Percentiles rank a stretch among this genome's conserved stretches.
phyloP scores from a whole-genome alignment of 257 asterid species.

The Rhazya stricta region DNA sequence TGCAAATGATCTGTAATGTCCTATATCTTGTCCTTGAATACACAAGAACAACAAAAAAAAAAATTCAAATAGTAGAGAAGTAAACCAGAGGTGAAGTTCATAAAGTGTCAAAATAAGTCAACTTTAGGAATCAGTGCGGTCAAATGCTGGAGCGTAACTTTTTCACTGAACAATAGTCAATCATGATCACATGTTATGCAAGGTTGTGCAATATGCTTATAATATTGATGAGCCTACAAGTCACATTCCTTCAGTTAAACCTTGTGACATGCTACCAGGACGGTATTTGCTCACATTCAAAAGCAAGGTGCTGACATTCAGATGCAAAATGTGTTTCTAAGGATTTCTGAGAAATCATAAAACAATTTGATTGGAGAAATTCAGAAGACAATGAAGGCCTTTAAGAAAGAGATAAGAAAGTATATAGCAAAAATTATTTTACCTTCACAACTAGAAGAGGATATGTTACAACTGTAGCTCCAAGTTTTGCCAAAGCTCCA shows the following conservation, averaged over 20 bases:
- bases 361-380: background rate
- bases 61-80: background rate
- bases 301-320: background rate
- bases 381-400: background rate
- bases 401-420: background rate
- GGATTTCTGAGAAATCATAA: background rate
- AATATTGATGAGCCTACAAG: background rate
- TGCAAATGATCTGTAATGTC: background rate
- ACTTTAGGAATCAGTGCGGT: background rate
- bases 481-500: conserved; percentile 98
- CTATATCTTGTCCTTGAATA: background rate
- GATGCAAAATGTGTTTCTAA: background rate
- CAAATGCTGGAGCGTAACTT: background rate
- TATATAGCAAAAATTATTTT: conserved; percentile 3
- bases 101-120: background rate
- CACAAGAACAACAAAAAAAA: background rate
- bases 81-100: background rate
- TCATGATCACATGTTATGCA: background rate
- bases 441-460: conserved; percentile 97
- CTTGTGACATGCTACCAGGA: background rate
- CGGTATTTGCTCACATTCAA: background rate
- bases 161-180: background rate
- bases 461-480: conserved; percentile 93
- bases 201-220: background rate
- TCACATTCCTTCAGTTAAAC: background rate